A percentile compares a stretch with the other conserved stretches of the same genome.
Evolutionary conservation across 441 rosid species (phyloP).

Genomic region (Croton laevigatus): DNA sequence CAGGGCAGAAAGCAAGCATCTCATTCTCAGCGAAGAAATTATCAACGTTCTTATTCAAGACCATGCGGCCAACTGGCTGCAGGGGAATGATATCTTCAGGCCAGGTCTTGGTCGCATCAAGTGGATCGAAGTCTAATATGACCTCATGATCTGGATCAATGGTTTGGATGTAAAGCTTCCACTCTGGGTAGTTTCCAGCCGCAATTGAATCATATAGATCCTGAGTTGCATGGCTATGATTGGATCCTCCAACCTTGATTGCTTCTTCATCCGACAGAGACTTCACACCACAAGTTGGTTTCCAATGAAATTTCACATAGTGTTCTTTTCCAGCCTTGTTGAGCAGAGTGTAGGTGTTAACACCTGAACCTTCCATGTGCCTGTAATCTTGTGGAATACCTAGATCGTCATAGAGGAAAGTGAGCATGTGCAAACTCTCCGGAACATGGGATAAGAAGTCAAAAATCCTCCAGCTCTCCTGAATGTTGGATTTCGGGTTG

Average conservation of each 20-base stretch:
- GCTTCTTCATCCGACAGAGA: constrained; percentile 87
- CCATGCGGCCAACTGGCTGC: constrained; percentile 97
- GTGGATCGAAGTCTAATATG: constrained; percentile 85
- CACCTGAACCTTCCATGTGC: too few species aligned
- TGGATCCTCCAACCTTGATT: constrained; percentile 82
- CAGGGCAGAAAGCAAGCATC: constrained; percentile 94
- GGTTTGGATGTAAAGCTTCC: constrained; percentile 80
- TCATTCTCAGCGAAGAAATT: constrained; percentile 98
- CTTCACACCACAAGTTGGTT: constrained; percentile 86
- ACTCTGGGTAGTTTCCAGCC: constrained; percentile 87
- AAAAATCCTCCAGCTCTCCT: constrained; percentile 92
- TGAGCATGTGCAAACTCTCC: too few species aligned
- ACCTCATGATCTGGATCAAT: constrained; percentile 88
- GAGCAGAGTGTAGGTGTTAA: too few species aligned
- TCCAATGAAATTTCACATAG: constrained; percentile 95
- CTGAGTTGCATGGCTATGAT: constrained; percentile 96
- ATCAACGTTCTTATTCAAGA: constrained; percentile 91
- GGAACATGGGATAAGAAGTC: constrained; percentile 97
- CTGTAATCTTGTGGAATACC: too few species aligned
- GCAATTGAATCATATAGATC: constrained; percentile 90
- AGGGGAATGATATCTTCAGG: constrained; percentile 93
- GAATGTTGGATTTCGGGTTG: constrained; percentile 92
- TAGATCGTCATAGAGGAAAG: too few species aligned
- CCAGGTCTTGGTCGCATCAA: constrained; percentile 96
- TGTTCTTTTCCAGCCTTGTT: too few species aligned